These are phyloP conservation scores for Stylonectria norvegica DNA, from an alignment of 2,329 filamentous ascomycete species.

Conservation along the genomic window DNA sequence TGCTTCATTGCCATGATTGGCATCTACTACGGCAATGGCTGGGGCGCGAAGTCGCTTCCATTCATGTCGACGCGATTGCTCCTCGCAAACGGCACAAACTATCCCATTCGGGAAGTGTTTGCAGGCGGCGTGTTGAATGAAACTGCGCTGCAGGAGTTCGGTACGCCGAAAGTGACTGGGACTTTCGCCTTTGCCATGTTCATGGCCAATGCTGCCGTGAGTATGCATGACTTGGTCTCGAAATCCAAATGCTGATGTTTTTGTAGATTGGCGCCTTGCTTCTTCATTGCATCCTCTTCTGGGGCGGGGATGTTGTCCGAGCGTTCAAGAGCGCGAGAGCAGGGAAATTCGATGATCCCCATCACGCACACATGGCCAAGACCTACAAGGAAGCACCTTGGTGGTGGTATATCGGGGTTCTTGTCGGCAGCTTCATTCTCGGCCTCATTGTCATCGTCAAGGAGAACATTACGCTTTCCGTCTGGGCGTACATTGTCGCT, in stretches of 20 bases:
- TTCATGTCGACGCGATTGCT: slow-evolving; percentile 54
- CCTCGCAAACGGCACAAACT: slow-evolving; percentile 37
- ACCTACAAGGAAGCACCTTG: slow-evolving; percentile 49
- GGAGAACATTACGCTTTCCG: slow-evolving; percentile 44
- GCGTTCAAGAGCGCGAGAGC: slow-evolving; percentile 45
- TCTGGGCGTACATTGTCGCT: slow-evolving; percentile 46
- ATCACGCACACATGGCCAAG: slow-evolving; percentile 50
- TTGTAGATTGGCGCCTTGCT: slow-evolving; percentile 53
- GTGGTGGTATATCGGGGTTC: slow-evolving; percentile 46
- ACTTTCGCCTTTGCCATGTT: slow-evolving; percentile 52
- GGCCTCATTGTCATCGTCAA: slow-evolving; percentile 45
- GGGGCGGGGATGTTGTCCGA: slow-evolving; percentile 48
- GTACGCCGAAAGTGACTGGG: slow-evolving; percentile 46
- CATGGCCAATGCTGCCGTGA: slow-evolving; percentile 54
- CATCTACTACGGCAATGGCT: slow-evolving; percentile 50
- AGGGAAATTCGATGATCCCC: slow-evolving; percentile 45
- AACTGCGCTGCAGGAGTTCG: slow-evolving; percentile 38
- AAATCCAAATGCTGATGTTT: background rate
- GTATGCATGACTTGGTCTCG: slow-evolving; percentile 16
- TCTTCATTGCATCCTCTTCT: slow-evolving; percentile 51
- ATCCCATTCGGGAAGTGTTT: slow-evolving; percentile 41
- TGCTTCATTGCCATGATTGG: slow-evolving; percentile 50
- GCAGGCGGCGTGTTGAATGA: slow-evolving; percentile 40
- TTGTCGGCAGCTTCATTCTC: slow-evolving; percentile 43
- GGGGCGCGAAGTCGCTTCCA: slow-evolving; percentile 44